These are phyloP conservation scores for Ehretia macrophylla DNA, from an alignment of 257 asterid species.

Conservation along the genomic window DNA sequence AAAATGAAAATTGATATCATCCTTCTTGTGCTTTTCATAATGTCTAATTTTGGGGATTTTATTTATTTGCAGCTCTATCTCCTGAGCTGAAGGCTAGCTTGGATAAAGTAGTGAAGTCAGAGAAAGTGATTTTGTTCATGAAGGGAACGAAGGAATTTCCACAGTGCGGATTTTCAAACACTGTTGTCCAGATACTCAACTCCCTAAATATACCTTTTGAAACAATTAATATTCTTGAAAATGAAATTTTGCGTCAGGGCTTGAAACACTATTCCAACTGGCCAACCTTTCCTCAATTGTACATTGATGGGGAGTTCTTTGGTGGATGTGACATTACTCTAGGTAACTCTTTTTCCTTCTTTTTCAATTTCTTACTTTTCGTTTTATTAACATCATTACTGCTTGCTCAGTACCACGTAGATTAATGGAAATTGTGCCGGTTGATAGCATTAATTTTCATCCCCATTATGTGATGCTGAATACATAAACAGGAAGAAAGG, in stretches of 20 bases:
- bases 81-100: slow-evolving; percentile 66
- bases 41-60: too few species aligned
- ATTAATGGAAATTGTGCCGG: too few species aligned
- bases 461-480: too few species aligned
- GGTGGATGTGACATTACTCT: slow-evolving; percentile 92
- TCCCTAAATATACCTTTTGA: slow-evolving; percentile 71
- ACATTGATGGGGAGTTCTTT: slow-evolving; percentile 84
- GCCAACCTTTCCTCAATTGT: slow-evolving; percentile 93
- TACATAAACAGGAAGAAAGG: too few species aligned
- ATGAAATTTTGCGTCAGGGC: slow-evolving; percentile 75
- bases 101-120: slow-evolving; percentile 79
- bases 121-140: slow-evolving; percentile 76
- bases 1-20: too few species aligned
- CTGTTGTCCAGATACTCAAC: slow-evolving; percentile 76
- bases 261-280: slow-evolving; percentile 85
- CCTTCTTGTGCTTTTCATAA: too few species aligned
- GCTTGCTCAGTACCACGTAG: too few species aligned
- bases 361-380: background rate
- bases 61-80: slow-evolving; percentile 15
- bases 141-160: slow-evolving; percentile 93
- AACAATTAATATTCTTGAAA: slow-evolving; percentile 69
- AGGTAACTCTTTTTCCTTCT: slow-evolving; percentile 34
- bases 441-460: too few species aligned
- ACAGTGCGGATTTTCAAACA: slow-evolving; percentile 85
- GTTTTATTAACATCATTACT: too few species aligned